Evolutionary conservation across 1,284 basidiomycete species (phyloP).

Genomic region (Sporisorium iseilematis-ciliati): DNA sequence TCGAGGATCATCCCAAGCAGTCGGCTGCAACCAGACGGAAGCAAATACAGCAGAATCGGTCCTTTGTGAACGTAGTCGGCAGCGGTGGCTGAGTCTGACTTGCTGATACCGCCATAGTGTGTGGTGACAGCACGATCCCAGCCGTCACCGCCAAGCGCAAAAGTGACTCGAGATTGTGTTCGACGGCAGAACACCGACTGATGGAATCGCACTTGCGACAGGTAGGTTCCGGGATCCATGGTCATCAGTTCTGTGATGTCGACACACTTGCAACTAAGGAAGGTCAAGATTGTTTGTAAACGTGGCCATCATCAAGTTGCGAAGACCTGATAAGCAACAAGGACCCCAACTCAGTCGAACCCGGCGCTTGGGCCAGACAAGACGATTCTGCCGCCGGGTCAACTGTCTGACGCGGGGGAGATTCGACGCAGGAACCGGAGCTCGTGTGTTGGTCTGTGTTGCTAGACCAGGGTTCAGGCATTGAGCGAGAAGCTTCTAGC

Average conservation of each 20-base stretch:
- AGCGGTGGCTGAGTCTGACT: not conserved
- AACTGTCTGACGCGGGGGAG: not conserved
- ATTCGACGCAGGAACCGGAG: not conserved
- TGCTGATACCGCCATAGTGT: slow-evolving; percentile 12
- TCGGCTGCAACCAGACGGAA: slow-evolving; percentile 22
- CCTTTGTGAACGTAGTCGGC: slow-evolving; percentile 11
- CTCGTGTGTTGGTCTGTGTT: not conserved
- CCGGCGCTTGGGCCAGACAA: not conserved
- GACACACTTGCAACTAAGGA: too few relatives aligned
- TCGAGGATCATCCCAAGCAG: slow-evolving; percentile 20
- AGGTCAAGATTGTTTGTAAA: not conserved
- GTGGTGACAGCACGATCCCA: slow-evolving; percentile 19
- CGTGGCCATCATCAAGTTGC: not conserved
- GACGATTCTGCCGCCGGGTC: not conserved
- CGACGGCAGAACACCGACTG: slow-evolving; percentile 14
- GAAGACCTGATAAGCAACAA: not conserved
- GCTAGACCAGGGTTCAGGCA: not conserved
- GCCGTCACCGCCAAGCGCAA: slow-evolving; percentile 25
- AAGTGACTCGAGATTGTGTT: slow-evolving; percentile 20
- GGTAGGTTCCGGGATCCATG: slow-evolving; percentile 20
- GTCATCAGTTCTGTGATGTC: not conserved
- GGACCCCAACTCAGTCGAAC: not conserved
- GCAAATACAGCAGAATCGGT: slow-evolving; percentile 20
- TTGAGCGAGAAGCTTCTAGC: slow-evolving; percentile 16
- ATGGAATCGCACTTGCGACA: slow-evolving; percentile 29